Conservation (phyloP, 768 basidiomycete species). For the Russula abietina region DNA sequence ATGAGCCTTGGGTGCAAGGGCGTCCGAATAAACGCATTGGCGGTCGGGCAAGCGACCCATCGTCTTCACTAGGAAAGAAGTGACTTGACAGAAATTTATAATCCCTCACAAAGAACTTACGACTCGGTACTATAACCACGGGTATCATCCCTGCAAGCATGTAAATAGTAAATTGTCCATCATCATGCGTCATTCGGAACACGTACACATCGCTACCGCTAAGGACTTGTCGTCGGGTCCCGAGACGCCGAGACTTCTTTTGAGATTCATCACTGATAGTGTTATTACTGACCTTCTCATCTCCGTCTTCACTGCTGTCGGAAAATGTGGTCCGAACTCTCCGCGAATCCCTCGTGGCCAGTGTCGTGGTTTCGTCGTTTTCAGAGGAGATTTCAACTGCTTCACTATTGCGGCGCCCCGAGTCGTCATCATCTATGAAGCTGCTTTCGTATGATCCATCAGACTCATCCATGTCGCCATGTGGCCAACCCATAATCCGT, state of each 20-base stretch:
- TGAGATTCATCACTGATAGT: background rate
- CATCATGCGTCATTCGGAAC: background rate
- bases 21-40: slow-evolving; percentile 14
- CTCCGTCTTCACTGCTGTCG: background rate
- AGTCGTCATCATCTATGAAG: slow-evolving; percentile 49
- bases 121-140: background rate
- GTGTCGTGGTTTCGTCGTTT: background rate
- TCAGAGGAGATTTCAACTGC: slow-evolving; percentile 16
- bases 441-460: slow-evolving; percentile 40
- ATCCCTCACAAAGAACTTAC: slow-evolving; percentile 3
- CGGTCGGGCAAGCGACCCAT: slow-evolving; percentile 6
- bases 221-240: slow-evolving; percentile 4
- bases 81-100: background rate
- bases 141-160: background rate
- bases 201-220: slow-evolving; percentile 17
- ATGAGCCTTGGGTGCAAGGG: background rate
- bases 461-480: slow-evolving; percentile 14
- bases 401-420: slow-evolving; percentile 1
- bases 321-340: background rate
- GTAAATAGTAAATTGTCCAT: background rate
- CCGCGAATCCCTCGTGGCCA: background rate
- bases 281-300: background rate
- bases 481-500: slow-evolving; percentile 11
- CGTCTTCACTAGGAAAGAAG: background rate
- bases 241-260: background rate